Evolutionary conservation across 129 eudicot species (phyloP), one percentile per base, ranked within the genome.

Genomic region (Kitagawia praeruptora): DNA sequence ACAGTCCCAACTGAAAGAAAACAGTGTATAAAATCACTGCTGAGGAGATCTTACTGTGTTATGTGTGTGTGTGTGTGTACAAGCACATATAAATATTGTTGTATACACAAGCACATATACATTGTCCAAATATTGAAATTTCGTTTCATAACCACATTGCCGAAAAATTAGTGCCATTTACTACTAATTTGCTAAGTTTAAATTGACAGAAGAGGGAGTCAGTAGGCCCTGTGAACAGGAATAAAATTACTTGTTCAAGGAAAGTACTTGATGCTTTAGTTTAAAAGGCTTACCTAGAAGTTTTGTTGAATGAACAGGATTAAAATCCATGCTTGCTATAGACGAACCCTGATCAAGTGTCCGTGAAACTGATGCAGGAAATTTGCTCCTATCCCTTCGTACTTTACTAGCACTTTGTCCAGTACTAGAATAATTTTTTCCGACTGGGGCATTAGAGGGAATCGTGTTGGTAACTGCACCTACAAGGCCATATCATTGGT

Each of bases 321-420:
- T 71, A 38, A 71, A 71, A 37, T 39, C 75, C 75, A 71, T 71
- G 75, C 48, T 39, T 40, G 46, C 45, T 37, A 71, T 40, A 39
- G 75, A 39, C 23, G 75, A 71, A 37, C 75, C 4, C 48, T 37
- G 75, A 71, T 71, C 75, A 71, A 71, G 75, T 71, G 75, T 71
- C 25, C 45, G 75, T 21, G 46, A 48, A 71, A 71, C 48, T 37
- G n/a, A 8, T 71, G 42, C 41, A 27, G 75, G 75, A 9, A 71
- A 19, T 19, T 18, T 31, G 11, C 44, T 40, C 27, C 46, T 39
- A 38, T 4, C 75, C 75, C 75, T 70, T 39, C 19, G 25, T 23
- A 70, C 45, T 71, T 71, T 4, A 70, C 28, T 18, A 71, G 75
- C 46, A 40, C 48, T 38, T 71, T 19, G 48, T 37, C 48, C 48